These are phyloP conservation scores for Piper betle DNA, from an alignment of 164 flowering plant genomes.

Conservation along the genomic window DNA sequence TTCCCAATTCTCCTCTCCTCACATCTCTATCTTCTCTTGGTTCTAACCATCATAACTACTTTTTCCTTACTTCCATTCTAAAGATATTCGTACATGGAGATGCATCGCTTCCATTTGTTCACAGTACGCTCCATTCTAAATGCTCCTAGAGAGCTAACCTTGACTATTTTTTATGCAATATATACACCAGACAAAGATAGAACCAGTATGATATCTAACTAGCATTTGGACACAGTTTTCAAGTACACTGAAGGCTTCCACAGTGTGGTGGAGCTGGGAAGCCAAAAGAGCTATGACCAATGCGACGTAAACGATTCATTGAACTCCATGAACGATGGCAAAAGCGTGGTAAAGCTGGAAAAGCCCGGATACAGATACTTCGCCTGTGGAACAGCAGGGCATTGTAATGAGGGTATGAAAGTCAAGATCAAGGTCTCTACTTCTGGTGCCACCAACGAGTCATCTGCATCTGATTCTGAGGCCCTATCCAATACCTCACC, in stretches of 20 bases:
- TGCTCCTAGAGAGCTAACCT: neutral
- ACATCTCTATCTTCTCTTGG: neutral
- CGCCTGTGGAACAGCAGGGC: slow-evolving; percentile 59
- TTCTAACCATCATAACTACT: neutral
- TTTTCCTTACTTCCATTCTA: no score
- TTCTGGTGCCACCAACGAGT: slow-evolving; percentile 15
- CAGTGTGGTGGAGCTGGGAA: slow-evolving; percentile 46
- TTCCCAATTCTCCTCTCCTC: neutral
- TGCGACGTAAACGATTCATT: slow-evolving; percentile 34
- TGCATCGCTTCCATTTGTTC: no score
- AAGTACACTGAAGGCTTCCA: slow-evolving; percentile 55
- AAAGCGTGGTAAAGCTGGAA: no score
- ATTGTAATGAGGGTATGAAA: no score
- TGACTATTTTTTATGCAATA: neutral
- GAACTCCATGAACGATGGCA: slow-evolving; percentile 42
- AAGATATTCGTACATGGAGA: no score
- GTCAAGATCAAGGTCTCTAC: no score
- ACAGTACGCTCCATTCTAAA: no score
- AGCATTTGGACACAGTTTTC: slow-evolving; percentile 30
- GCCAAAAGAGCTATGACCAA: slow-evolving; percentile 40
- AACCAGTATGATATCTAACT: neutral
- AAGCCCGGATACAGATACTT: slow-evolving; percentile 57
- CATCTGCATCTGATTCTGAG: slow-evolving; percentile 14
- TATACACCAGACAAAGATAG: neutral
- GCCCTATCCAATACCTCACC: slow-evolving; percentile 11